Evolutionary conservation across 2,329 filamentous ascomycete species (phyloP).

Genomic region (Calycina herbarum): DNA sequence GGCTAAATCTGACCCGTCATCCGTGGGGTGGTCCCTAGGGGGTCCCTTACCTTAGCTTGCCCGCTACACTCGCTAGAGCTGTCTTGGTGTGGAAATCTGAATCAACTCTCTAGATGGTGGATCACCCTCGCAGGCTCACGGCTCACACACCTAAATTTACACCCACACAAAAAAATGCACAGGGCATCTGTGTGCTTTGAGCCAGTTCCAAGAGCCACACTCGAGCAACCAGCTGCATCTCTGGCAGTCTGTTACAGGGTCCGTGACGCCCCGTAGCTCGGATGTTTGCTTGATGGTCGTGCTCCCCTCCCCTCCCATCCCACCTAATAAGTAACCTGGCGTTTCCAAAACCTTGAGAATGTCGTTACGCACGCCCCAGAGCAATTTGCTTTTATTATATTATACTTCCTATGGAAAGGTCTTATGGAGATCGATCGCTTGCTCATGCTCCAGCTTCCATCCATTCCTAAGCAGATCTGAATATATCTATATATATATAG

Average conservation of each 20-base stretch:
- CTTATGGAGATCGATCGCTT: slow-evolving; percentile 15
- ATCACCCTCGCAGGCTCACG: slow-evolving; percentile 30
- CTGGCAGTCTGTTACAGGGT: slow-evolving; percentile 29
- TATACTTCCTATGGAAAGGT: slow-evolving; percentile 20
- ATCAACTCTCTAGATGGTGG: slow-evolving; percentile 24
- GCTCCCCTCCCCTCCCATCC: slow-evolving; percentile 11
- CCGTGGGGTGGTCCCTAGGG: not conserved
- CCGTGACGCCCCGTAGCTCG: slow-evolving; percentile 30
- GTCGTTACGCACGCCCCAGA: slow-evolving; percentile 19
- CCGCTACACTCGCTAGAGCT: not conserved
- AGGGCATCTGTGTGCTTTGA: slow-evolving; percentile 11
- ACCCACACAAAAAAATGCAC: not conserved
- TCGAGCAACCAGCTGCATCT: slow-evolving; percentile 19
- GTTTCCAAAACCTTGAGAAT: slow-evolving; percentile 18
- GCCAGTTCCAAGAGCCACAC: not conserved
- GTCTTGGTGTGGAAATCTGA: slow-evolving; percentile 11
- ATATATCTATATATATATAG: slow-evolving; percentile 20
- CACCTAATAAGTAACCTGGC: slow-evolving; percentile 32
- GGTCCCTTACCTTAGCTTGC: not conserved
- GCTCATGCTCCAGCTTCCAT: slow-evolving; percentile 9
- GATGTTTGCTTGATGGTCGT: slow-evolving; percentile 12
- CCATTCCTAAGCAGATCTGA: slow-evolving; percentile 4
- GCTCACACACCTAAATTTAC: slow-evolving; percentile 10
- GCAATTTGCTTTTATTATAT: slow-evolving; percentile 29
- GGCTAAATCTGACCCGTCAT: not conserved